Evolutionary conservation across 116 monocot species (phyloP).

Genomic region (Trichopus zeylanicus): DNA sequence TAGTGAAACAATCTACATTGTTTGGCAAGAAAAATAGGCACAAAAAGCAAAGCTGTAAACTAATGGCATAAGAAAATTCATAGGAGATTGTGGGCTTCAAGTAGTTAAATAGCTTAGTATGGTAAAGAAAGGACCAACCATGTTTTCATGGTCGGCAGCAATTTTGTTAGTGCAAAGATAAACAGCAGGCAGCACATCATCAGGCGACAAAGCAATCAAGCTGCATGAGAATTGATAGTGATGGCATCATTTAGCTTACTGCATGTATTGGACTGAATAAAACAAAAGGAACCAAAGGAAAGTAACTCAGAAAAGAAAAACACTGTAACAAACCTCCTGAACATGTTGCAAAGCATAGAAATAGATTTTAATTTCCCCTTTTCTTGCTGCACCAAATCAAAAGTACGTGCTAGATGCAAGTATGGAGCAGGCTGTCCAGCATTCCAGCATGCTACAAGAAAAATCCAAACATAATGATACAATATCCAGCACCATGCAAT

Average conservation of each 20-base stretch:
- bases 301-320: slow-evolving; percentile 2
- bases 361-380: slow-evolving; percentile 82
- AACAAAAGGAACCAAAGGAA: slow-evolving; percentile 2
- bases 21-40: neutral
- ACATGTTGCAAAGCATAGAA: slow-evolving; percentile 93
- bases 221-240: slow-evolving; percentile 26
- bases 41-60: neutral
- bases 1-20: too few relatives aligned
- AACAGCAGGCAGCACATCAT: slow-evolving; percentile 85
- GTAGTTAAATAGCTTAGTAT: neutral
- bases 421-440: slow-evolving; percentile 84
- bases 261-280: neutral
- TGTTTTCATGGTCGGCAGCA: slow-evolving; percentile 83
- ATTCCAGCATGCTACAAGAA: slow-evolving; percentile 83
- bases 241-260: neutral
- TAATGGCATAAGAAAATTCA: neutral
- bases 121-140: slow-evolving; percentile 37
- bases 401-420: slow-evolving; percentile 79
- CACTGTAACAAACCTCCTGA: slow-evolving; percentile 63
- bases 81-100: neutral
- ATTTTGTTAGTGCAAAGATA: slow-evolving; percentile 93
- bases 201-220: slow-evolving; percentile 79
- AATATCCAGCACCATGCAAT: neutral
- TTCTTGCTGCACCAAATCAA: slow-evolving; percentile 78
- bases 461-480: neutral